Evolutionary conservation across 352 stramenopile genomes (phyloP).

Genomic region (Globisporangium heterothallicum): DNA sequence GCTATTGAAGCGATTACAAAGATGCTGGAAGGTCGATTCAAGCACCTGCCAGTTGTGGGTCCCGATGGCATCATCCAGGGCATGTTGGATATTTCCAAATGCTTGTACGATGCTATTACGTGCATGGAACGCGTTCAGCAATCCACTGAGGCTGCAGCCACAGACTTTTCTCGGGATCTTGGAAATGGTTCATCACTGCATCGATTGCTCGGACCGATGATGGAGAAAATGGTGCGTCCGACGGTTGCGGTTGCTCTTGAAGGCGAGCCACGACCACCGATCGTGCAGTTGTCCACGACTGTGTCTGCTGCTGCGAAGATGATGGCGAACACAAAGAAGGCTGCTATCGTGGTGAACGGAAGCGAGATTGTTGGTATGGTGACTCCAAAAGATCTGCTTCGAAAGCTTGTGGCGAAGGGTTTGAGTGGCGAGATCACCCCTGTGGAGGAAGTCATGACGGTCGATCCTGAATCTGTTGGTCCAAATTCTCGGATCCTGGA

Average conservation of each 20-base stretch:
- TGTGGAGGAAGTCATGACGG: slow-evolving; percentile 84
- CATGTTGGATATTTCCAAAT: slow-evolving; percentile 90
- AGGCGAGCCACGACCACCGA: slow-evolving; percentile 69
- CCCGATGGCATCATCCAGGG: slow-evolving; percentile 63
- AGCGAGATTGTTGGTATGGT: slow-evolving; percentile 79
- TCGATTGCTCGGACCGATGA: slow-evolving; percentile 75
- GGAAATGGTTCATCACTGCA: slow-evolving; percentile 65
- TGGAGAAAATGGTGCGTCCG: slow-evolving; percentile 87
- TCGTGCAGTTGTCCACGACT: slow-evolving; percentile 67
- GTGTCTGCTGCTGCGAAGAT: slow-evolving; percentile 74
- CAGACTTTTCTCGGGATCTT: slow-evolving; percentile 76
- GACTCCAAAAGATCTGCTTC: slow-evolving; percentile 81
- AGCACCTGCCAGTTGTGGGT: slow-evolving; percentile 80
- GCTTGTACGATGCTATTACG: slow-evolving; percentile 83
- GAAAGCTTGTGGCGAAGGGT: slow-evolving; percentile 82
- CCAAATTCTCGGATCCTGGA: slow-evolving; percentile 80
- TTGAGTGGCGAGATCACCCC: slow-evolving; percentile 66
- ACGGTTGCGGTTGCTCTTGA: slow-evolving; percentile 80
- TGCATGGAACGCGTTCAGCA: slow-evolving; percentile 86
- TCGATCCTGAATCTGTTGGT: slow-evolving; percentile 69
- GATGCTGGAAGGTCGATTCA: slow-evolving; percentile 86
- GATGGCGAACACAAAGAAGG: slow-evolving; percentile 84
- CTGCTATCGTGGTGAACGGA: slow-evolving; percentile 70
- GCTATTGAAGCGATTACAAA: slow-evolving; percentile 85
- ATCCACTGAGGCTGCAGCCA: slow-evolving; percentile 71